These are phyloP conservation scores for Ophiorrhiza pumila DNA, from an alignment of 257 asterid species.

Conservation along the genomic window DNA sequence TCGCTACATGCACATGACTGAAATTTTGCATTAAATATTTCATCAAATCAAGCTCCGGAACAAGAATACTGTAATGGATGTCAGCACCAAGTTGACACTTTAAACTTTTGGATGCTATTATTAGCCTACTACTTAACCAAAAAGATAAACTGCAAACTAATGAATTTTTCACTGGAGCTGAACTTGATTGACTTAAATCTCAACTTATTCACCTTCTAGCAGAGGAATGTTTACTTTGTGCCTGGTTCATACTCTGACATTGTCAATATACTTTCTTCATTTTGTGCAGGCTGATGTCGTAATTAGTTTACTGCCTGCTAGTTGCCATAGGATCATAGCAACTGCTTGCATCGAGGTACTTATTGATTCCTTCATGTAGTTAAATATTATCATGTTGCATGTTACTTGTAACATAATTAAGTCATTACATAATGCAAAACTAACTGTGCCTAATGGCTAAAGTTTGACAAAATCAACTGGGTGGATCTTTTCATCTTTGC, in stretches of 20 bases:
- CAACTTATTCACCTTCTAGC: background rate
- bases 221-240: background rate
- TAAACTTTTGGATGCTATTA: no score
- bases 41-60: background rate
- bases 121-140: background rate
- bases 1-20: background rate
- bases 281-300: conserved; percentile 78
- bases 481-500: background rate
- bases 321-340: conserved; percentile 75
- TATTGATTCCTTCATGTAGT: conserved; percentile 1
- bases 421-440: background rate
- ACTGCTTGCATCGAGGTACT: conserved; percentile 78
- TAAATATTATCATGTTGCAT: background rate
- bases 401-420: background rate
- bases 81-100: background rate
- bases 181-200: background rate
- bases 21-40: background rate
- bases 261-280: conserved; percentile 11
- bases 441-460: background rate
- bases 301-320: conserved; percentile 89
- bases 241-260: background rate
- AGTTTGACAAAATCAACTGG: background rate
- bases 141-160: background rate
- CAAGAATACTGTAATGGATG: background rate
- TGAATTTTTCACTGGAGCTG: background rate